phyloP scores from a whole-genome alignment of 148 eudicot genomes.

The Cornus kousa region DNA sequence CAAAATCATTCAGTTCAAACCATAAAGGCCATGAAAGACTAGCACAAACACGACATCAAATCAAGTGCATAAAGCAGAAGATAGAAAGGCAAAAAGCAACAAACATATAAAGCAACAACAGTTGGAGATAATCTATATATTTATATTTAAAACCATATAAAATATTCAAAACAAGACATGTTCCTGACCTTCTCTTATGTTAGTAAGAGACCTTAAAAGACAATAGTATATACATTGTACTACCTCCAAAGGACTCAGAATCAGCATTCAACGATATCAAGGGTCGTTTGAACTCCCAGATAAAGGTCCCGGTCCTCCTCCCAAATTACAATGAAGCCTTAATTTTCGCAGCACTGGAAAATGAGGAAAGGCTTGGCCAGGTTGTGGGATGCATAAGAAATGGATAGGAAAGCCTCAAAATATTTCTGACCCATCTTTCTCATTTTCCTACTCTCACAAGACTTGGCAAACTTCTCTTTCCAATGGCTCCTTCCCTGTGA shows the following conservation, averaged over 20 bases:
- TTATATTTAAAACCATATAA: no score
- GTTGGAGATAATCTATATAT: no score
- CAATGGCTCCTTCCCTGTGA: slow-evolving; percentile 33
- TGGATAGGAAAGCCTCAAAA: neutral
- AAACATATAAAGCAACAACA: neutral
- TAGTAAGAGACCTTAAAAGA: neutral
- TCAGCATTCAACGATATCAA: neutral
- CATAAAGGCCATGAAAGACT: no score
- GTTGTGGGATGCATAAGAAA: neutral
- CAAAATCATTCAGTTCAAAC: no score
- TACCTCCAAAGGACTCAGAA: neutral
- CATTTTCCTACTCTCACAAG: slow-evolving; percentile 47
- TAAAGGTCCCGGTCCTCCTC: slow-evolving; percentile 21
- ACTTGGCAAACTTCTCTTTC: slow-evolving; percentile 53
- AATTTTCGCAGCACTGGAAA: slow-evolving; percentile 12
- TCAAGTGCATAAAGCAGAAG: no score
- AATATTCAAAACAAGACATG: neutral
- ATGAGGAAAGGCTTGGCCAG: slow-evolving; percentile 15
- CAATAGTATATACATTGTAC: neutral
- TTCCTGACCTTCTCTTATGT: neutral
- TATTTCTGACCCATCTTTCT: slow-evolving; percentile 27
- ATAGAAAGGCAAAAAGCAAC: no score
- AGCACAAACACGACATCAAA: no score
- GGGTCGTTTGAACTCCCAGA: neutral
- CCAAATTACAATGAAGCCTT: slow-evolving; percentile 35